phyloP scores from a whole-genome alignment of 106 monocot species.

The Dioscorea alata region DNA sequence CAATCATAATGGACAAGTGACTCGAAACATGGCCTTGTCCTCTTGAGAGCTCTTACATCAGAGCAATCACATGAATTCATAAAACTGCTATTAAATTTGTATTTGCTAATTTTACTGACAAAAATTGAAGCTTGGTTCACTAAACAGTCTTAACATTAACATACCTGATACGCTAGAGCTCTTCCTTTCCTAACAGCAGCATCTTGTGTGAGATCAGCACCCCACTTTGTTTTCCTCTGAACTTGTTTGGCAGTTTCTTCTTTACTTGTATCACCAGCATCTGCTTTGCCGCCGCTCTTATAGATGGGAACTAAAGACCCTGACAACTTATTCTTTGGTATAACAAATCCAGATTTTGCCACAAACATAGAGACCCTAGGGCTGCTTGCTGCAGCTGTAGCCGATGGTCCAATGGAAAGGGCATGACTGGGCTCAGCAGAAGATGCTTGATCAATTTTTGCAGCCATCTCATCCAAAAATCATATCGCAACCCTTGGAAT shows the following conservation, averaged over 20 bases:
- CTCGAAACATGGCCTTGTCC: too few species aligned
- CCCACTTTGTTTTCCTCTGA: conserved; percentile 93
- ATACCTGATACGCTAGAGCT: conserved; percentile 90
- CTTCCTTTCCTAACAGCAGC: conserved; percentile 69
- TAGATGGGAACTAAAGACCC: conserved; percentile 78
- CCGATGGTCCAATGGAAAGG: conserved; percentile 16
- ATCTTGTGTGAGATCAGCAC: conserved; percentile 72
- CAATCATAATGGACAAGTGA: not conserved
- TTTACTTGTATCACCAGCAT: conserved; percentile 26
- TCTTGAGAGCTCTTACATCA: too few species aligned
- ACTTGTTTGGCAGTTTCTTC: conserved; percentile 57
- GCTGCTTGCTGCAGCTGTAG: conserved; percentile 28
- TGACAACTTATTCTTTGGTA: conserved; percentile 93
- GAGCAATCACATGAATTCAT: too few species aligned
- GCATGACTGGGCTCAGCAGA: conserved; percentile 23
- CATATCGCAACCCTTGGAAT: too few species aligned
- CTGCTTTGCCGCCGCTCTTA: conserved; percentile 52
- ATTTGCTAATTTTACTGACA: too few species aligned
- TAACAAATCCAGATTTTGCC: conserved; percentile 86
- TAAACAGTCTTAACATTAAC: not conserved
- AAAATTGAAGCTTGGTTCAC: too few species aligned
- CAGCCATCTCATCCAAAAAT: conserved; percentile 27
- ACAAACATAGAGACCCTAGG: conserved; percentile 73
- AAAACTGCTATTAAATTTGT: too few species aligned
- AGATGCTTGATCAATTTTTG: conserved; percentile 43